Evolutionary conservation across 1,139 yeast species (phyloP).

Genomic region (Candida sanyaensis): DNA sequence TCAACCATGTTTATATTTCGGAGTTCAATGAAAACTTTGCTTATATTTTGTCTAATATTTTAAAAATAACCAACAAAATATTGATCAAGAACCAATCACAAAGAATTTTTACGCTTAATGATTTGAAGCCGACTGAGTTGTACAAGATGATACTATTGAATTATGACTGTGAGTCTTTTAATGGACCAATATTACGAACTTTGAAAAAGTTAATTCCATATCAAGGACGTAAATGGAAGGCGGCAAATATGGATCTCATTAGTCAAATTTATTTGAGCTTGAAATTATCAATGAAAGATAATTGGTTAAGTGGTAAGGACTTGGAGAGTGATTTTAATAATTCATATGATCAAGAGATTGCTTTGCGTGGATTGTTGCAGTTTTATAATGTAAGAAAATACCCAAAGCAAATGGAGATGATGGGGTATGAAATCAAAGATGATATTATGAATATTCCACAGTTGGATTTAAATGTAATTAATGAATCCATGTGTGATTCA

Average conservation of each 20-base stretch:
- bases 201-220: constrained; percentile 84
- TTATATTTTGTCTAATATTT: constrained; percentile 44
- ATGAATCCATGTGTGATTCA: constrained; percentile 8
- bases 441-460: constrained; percentile 24
- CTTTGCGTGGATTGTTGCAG: constrained; percentile 76
- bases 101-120: constrained; percentile 55
- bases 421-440: constrained; percentile 51
- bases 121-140: constrained; percentile 54
- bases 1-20: constrained; percentile 29
- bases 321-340: constrained; percentile 73
- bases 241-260: constrained; percentile 89
- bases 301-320: constrained; percentile 88
- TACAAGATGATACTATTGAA: constrained; percentile 45
- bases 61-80: constrained; percentile 45
- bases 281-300: constrained; percentile 71
- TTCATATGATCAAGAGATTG: constrained; percentile 84
- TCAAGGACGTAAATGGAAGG: constrained; percentile 94
- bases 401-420: constrained; percentile 47
- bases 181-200: constrained; percentile 69
- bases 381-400: constrained; percentile 71
- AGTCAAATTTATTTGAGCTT: constrained; percentile 83
- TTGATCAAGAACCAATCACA: constrained; percentile 51
- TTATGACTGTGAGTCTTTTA: constrained; percentile 63
- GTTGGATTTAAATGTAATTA: constrained; percentile 18
- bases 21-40: constrained; percentile 47